Percentiles rank a stretch among this genome's conserved stretches.
phyloP scores from a whole-genome alignment of 768 basidiomycete genomes.

The Gloeophyllum trabeum region DNA sequence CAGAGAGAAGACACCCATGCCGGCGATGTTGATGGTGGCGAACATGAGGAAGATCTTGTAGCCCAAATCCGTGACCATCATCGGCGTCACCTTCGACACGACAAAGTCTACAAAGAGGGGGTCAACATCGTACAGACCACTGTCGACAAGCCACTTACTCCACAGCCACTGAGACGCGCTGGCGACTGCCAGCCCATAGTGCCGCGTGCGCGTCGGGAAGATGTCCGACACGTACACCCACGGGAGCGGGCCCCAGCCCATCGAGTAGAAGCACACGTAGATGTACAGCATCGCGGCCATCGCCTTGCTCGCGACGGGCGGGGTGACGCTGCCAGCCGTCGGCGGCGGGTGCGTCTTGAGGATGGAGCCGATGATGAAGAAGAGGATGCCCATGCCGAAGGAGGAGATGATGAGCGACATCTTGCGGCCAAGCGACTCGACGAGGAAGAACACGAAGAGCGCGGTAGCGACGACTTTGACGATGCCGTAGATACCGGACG shows the following conservation, averaged over 20 bases:
- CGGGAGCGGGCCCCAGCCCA: conserved; percentile 74
- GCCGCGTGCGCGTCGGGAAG: conserved; percentile 76
- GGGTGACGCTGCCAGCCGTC: conserved; percentile 16
- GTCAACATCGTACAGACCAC: too few relatives aligned
- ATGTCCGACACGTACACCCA: conserved; percentile 64
- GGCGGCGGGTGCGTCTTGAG: conserved; percentile 67
- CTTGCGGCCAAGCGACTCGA: conserved; percentile 60
- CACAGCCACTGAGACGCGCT: conserved; percentile 78
- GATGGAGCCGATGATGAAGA: conserved; percentile 79
- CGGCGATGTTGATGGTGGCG: conserved; percentile 60
- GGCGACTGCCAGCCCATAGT: conserved; percentile 68
- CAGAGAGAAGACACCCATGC: conserved; percentile 59
- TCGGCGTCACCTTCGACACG: conserved; percentile 60
- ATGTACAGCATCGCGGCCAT: conserved; percentile 86
- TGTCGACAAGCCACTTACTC: conserved; percentile 47
- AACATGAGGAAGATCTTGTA: conserved; percentile 77
- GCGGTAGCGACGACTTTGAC: conserved; percentile 59
- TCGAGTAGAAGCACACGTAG: conserved; percentile 80
- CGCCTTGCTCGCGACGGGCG: conserved; percentile 45
- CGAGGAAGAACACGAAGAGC: conserved; percentile 55
- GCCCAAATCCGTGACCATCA: conserved; percentile 45
- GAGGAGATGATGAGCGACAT: conserved; percentile 62
- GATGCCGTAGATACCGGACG: conserved; percentile 60
- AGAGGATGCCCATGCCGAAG: conserved; percentile 66
- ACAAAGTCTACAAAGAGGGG: conserved; percentile 41